Evolutionary conservation across 2,329 filamentous ascomycete species (phyloP).

Genomic region (Sporothrix luriei): DNA sequence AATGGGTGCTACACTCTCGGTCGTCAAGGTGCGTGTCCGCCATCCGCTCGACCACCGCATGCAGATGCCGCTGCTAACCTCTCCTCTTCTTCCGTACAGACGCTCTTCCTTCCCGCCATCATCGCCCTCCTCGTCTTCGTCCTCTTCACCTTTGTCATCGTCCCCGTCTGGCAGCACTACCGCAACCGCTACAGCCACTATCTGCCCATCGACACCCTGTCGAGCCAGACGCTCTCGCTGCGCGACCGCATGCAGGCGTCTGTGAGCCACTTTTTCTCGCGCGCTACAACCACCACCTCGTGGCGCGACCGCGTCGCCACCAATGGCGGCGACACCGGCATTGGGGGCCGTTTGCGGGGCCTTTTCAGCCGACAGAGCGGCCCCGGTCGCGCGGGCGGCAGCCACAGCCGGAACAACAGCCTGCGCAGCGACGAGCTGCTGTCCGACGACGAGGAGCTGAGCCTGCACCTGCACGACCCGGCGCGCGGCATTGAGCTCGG

Average conservation of each 20-base stretch:
- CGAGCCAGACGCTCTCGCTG: slow-evolving; percentile 58
- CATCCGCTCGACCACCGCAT: background rate
- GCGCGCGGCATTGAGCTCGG: slow-evolving; percentile 37
- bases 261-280: slow-evolving; percentile 47
- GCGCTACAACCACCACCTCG: slow-evolving; percentile 44
- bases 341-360: slow-evolving; percentile 33
- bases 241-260: slow-evolving; percentile 54
- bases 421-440: slow-evolving; percentile 49
- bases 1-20: slow-evolving; percentile 46
- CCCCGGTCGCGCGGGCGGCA: too few species aligned
- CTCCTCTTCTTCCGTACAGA: slow-evolving; percentile 50
- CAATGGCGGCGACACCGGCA: slow-evolving; percentile 40
- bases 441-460: slow-evolving; percentile 44
- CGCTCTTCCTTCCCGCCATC: slow-evolving; percentile 68
- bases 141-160: slow-evolving; percentile 63
- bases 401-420: background rate
- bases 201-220: slow-evolving; percentile 67
- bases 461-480: slow-evolving; percentile 14
- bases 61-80: background rate
- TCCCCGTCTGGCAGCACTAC: slow-evolving; percentile 71
- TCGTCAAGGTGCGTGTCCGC: slow-evolving; percentile 44
- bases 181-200: slow-evolving; percentile 73
- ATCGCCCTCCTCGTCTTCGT: slow-evolving; percentile 72
- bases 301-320: slow-evolving; percentile 52
- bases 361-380: slow-evolving; percentile 32